Evolutionary conservation across 768 basidiomycete species (phyloP).

Genomic region (Amanita rubescens): DNA sequence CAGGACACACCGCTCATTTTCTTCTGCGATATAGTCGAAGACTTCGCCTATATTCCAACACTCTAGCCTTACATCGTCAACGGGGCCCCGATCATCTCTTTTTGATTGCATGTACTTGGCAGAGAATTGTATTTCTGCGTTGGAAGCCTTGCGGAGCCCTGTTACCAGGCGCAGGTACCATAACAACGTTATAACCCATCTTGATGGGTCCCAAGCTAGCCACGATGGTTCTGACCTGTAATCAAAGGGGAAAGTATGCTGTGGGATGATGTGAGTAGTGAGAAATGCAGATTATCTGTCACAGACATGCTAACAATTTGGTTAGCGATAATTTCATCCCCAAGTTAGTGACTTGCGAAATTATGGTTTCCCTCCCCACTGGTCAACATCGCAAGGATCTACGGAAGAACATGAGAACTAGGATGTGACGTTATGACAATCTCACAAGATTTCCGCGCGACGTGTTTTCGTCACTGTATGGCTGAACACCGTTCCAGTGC

Average conservation of each 20-base stretch:
- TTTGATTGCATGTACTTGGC: constrained; percentile 41
- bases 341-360: constrained; percentile 38
- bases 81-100: constrained; percentile 8
- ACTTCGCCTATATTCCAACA: constrained; percentile 36
- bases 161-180: constrained; percentile 39
- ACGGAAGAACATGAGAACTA: neutral
- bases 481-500: constrained; percentile 77
- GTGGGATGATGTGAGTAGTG: constrained; percentile 2
- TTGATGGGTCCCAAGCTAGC: constrained; percentile 74
- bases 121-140: constrained; percentile 43
- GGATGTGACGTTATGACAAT: constrained; percentile 15
- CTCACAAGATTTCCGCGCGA: constrained; percentile 67
- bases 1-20: constrained; percentile 38
- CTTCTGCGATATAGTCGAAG: constrained; percentile 21
- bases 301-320: constrained; percentile 35
- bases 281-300: neutral
- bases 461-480: constrained; percentile 74
- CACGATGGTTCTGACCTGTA: constrained; percentile 59
- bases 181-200: constrained; percentile 62
- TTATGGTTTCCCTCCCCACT: constrained; percentile 78
- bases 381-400: constrained; percentile 64
- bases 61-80: constrained; percentile 27
- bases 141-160: constrained; percentile 41
- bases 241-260: constrained; percentile 78
- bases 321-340: neutral